Percentiles rank a stretch among this genome's conserved stretches.
Conservation (phyloP, 2,329 filamentous ascomycete species). For the Simplicillium sp. region DNA sequence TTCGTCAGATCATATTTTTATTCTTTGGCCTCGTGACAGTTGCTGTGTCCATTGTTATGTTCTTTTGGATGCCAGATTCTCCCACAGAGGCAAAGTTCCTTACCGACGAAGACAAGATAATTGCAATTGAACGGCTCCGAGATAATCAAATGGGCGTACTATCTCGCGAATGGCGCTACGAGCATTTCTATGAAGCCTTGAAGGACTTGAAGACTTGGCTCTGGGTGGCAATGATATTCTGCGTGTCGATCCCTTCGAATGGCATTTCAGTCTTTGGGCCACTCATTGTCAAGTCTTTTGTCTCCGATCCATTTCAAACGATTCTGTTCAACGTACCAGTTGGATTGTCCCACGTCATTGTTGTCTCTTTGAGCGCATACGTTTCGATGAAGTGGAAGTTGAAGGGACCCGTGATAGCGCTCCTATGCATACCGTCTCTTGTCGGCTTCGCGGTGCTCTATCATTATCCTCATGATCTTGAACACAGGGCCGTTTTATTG, state of each 20-base stretch:
- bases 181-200: slow-evolving; percentile 42
- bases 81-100: slow-evolving; percentile 42
- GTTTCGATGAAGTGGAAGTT: slow-evolving; percentile 43
- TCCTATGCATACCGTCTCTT: slow-evolving; percentile 48
- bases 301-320: slow-evolving; percentile 44
- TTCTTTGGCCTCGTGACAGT: slow-evolving; percentile 44
- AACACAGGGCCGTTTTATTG: slow-evolving; percentile 39
- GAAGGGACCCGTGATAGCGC: slow-evolving; percentile 45
- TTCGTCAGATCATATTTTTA: slow-evolving; percentile 38
- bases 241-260: slow-evolving; percentile 48
- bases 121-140: slow-evolving; percentile 43
- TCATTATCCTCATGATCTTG: slow-evolving; percentile 31
- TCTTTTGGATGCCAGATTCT: slow-evolving; percentile 38
- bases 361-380: slow-evolving; percentile 47
- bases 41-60: slow-evolving; percentile 32
- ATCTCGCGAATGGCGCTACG: slow-evolving; percentile 39
- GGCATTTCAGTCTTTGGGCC: slow-evolving; percentile 50
- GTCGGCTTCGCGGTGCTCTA: slow-evolving; percentile 45
- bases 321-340: slow-evolving; percentile 54
- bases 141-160: slow-evolving; percentile 46
- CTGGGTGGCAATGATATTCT: slow-evolving; percentile 44
- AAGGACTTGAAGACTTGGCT: slow-evolving; percentile 52
- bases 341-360: slow-evolving; percentile 48
- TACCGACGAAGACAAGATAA: slow-evolving; percentile 37
- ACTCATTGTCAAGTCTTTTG: slow-evolving; percentile 50